A percentile compares a stretch with the other conserved stretches of the same genome.
phyloP scores from a whole-genome alignment of 2,329 filamentous ascomycete species.

The Fonsecaea pedrosoi region DNA sequence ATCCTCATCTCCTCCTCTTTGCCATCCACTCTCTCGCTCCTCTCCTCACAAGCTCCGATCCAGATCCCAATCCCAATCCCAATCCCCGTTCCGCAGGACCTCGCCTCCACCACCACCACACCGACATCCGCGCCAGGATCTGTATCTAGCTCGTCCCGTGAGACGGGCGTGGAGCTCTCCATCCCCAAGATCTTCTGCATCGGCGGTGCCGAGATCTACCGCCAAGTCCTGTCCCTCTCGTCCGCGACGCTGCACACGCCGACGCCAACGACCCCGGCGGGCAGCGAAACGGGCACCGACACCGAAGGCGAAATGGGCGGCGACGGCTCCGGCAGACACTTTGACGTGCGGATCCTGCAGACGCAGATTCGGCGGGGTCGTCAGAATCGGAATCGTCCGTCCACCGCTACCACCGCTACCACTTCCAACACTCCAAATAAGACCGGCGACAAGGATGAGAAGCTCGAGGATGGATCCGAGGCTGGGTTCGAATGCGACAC shows the following conservation, averaged over 20 bases:
- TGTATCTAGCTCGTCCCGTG: background rate
- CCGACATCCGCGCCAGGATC: slow-evolving; percentile 28
- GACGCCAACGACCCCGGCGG: background rate
- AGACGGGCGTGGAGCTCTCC: slow-evolving; percentile 14
- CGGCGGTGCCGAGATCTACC: slow-evolving; percentile 86
- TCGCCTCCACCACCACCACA: slow-evolving; percentile 31
- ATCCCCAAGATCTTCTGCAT: slow-evolving; percentile 79
- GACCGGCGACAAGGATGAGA: too few species aligned
- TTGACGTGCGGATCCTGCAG: slow-evolving; percentile 41
- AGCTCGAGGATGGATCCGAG: background rate
- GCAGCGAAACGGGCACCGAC: slow-evolving; percentile 22
- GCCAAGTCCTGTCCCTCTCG: slow-evolving; percentile 63
- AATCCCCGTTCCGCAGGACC: too few species aligned
- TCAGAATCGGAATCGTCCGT: too few species aligned
- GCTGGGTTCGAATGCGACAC: slow-evolving; percentile 54
- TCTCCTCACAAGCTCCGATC: slow-evolving; percentile 25
- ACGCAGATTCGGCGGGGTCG: slow-evolving; percentile 37
- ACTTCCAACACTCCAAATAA: too few species aligned
- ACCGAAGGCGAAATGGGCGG: slow-evolving; percentile 13
- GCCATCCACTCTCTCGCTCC: slow-evolving; percentile 24
- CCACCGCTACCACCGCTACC: too few species aligned
- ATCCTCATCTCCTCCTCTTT: slow-evolving; percentile 31
- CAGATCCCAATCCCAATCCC: slow-evolving; percentile 25
- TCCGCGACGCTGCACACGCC: slow-evolving; percentile 4
- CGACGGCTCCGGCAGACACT: slow-evolving; percentile 15